These are phyloP conservation scores for Geotrichum carabidarum DNA, from an alignment of 1,139 yeast genomes.

Conservation along the genomic window DNA sequence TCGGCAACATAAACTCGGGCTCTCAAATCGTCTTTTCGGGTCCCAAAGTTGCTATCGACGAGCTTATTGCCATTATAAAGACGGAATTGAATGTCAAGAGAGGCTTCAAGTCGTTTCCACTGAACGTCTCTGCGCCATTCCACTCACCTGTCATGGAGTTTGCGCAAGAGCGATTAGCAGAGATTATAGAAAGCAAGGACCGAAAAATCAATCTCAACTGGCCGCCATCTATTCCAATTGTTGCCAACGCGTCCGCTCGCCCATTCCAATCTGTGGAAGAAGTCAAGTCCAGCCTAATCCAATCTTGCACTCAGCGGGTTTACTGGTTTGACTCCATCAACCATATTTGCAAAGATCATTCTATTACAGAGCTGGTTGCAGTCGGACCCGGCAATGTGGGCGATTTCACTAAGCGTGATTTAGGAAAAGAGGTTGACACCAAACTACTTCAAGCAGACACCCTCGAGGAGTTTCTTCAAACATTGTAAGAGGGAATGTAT, in stretches of 20 bases:
- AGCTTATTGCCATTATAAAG: constrained; percentile 13
- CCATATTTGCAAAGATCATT: constrained; percentile 20
- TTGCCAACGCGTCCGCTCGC: constrained; percentile 36
- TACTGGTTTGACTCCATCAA: constrained; percentile 33
- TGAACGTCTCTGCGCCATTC: constrained; percentile 54
- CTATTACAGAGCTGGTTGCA: constrained; percentile 25
- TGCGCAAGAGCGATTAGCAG: constrained; percentile 36
- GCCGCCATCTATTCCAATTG: constrained; percentile 28
- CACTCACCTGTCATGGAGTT: constrained; percentile 43
- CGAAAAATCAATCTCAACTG: constrained; percentile 23
- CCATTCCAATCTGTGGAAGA: constrained; percentile 34
- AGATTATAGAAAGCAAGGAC: constrained; percentile 18
- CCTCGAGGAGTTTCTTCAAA: constrained; percentile 6
- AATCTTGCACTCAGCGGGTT: constrained; percentile 33
- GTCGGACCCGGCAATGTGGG: constrained; percentile 32
- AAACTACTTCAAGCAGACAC: constrained; percentile 7
- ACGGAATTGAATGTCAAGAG: constrained; percentile 16
- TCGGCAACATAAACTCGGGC: constrained; percentile 42
- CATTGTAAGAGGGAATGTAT: neutral
- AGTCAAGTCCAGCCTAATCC: constrained; percentile 27
- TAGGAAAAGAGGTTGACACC: constrained; percentile 3
- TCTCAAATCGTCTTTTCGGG: constrained; percentile 44
- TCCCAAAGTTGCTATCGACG: constrained; percentile 17
- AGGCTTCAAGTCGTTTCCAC: constrained; percentile 32
- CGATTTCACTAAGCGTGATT: constrained; percentile 17